phyloP scores from a whole-genome alignment of 768 basidiomycete genomes.

The Boletus subcaerulescens region DNA sequence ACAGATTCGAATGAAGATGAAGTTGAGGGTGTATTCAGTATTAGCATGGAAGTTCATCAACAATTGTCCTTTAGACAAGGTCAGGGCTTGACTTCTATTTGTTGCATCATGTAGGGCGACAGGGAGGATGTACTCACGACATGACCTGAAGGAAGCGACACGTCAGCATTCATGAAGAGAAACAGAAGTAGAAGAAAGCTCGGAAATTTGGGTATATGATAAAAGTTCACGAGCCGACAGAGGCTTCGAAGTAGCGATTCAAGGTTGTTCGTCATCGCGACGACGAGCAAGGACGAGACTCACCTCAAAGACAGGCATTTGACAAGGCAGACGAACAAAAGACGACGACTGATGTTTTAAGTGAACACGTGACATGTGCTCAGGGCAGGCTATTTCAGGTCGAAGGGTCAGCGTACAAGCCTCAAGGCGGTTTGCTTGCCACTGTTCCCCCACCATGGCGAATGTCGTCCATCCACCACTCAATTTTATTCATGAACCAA shows the following conservation, averaged over 20 bases:
- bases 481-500: constrained; percentile 58
- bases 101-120: constrained; percentile 51
- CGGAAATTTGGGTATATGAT: constrained; percentile 93
- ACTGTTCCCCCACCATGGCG: constrained; percentile 51
- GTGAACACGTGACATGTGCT: constrained; percentile 31
- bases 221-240: constrained; percentile 58
- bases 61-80: constrained; percentile 64
- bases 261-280: constrained; percentile 58
- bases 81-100: constrained; percentile 94
- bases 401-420: background rate
- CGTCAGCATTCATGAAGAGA: constrained; percentile 12
- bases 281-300: constrained; percentile 24
- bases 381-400: constrained; percentile 33
- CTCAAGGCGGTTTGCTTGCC: constrained; percentile 15
- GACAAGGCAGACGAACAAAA: no score
- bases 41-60: constrained; percentile 91
- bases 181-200: constrained; percentile 33
- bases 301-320: constrained; percentile 21
- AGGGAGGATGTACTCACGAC: constrained; percentile 35
- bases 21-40: constrained; percentile 49
- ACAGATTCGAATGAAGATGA: constrained; percentile 3
- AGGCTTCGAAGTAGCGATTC: constrained; percentile 89
- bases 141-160: background rate
- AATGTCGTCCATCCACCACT: constrained; percentile 68
- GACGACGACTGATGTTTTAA: constrained; percentile 6